Evolutionary conservation across 1,284 basidiomycete species (phyloP).

Genomic region (Boletus hoseneyae): DNA sequence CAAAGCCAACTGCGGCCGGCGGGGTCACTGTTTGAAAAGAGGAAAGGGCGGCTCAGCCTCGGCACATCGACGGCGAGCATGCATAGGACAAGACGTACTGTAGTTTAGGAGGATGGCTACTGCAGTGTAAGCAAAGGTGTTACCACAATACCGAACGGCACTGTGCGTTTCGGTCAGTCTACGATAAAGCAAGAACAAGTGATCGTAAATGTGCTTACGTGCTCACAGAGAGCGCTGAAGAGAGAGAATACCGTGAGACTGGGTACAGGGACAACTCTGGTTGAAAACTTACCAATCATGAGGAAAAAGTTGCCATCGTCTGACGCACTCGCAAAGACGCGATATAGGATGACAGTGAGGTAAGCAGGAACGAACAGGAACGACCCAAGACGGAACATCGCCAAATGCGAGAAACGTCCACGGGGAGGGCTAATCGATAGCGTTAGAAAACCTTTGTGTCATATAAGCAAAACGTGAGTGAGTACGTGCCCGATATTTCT

Average conservation of each 20-base stretch:
- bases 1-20: conserved; percentile 68
- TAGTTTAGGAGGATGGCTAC: conserved; percentile 79
- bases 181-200: not conserved
- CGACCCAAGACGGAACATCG: conserved; percentile 81
- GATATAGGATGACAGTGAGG: conserved; percentile 67
- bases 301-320: conserved; percentile 65
- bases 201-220: conserved; percentile 52
- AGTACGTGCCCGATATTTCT: conserved; percentile 55
- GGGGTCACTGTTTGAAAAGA: conserved; percentile 61
- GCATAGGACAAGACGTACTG: conserved; percentile 43
- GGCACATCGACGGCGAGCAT: not conserved
- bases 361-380: conserved; percentile 77
- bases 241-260: conserved; percentile 9
- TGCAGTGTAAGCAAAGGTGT: conserved; percentile 75
- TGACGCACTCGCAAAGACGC: conserved; percentile 56
- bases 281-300: conserved; percentile 57
- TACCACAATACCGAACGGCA: conserved; percentile 72
- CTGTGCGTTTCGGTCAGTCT: conserved; percentile 34
- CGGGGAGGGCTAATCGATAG: conserved; percentile 51
- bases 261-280: not conserved
- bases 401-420: conserved; percentile 78
- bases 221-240: conserved; percentile 60
- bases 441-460: conserved; percentile 14
- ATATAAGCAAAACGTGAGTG: conserved; percentile 11
- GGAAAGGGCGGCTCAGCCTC: not conserved